phyloP scores from a whole-genome alignment of 768 basidiomycete species.

The Kwoniella europaea region DNA sequence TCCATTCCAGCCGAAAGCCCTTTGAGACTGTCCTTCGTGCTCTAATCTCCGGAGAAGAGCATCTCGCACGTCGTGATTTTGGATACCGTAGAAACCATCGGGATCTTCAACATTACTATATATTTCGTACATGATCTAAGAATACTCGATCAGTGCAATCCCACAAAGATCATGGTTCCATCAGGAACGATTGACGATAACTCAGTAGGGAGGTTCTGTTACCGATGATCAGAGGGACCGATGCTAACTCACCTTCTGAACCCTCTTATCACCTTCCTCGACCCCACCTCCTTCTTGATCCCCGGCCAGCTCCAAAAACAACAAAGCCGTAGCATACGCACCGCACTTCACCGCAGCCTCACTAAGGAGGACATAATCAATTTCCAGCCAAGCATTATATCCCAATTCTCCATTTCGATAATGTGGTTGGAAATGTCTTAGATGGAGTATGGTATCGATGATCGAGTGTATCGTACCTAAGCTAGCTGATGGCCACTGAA shows the following conservation, averaged over 20 bases:
- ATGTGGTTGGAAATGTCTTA: slow-evolving; percentile 69
- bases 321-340: slow-evolving; percentile 83
- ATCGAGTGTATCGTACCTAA: slow-evolving; percentile 63
- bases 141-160: not conserved
- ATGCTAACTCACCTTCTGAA: slow-evolving; percentile 37
- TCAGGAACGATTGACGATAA: not conserved
- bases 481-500: slow-evolving; percentile 60
- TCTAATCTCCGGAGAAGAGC: slow-evolving; percentile 84
- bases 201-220: not conserved
- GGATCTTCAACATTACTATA: slow-evolving; percentile 96
- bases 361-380: slow-evolving; percentile 76
- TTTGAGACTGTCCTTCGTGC: slow-evolving; percentile 91
- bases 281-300: slow-evolving; percentile 60
- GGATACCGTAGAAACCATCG: slow-evolving; percentile 96
- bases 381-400: slow-evolving; percentile 69
- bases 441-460: slow-evolving; percentile 76
- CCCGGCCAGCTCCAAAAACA: slow-evolving; percentile 81
- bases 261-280: slow-evolving; percentile 16
- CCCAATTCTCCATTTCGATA: slow-evolving; percentile 51
- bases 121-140: slow-evolving; percentile 79
- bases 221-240: not conserved
- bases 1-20: slow-evolving; percentile 87
- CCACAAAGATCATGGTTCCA: not conserved
- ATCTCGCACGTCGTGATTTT: slow-evolving; percentile 73
- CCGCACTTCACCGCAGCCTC: slow-evolving; percentile 75